These are phyloP conservation scores for Auricularia sp. DNA, from an alignment of 768 basidiomycete genomes.

Conservation along the genomic window DNA sequence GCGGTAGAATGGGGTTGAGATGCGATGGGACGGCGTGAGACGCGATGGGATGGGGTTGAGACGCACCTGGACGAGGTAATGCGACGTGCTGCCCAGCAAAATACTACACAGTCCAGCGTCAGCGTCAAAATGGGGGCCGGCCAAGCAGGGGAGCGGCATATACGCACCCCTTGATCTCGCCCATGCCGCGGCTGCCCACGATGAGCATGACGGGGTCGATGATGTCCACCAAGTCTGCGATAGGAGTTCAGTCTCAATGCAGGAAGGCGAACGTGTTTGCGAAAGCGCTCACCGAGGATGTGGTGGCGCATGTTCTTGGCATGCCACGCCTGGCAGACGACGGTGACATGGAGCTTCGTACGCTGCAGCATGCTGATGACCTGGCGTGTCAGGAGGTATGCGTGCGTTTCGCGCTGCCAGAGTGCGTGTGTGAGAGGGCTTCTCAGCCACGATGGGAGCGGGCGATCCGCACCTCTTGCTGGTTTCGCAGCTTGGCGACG, in stretches of 20 bases:
- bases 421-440: slow-evolving; percentile 7
- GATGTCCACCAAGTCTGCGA: slow-evolving; percentile 71
- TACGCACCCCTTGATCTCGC: slow-evolving; percentile 76
- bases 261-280: background rate
- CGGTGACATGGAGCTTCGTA: slow-evolving; percentile 75
- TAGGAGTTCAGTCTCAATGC: background rate
- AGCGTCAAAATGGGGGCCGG: background rate
- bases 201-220: slow-evolving; percentile 85
- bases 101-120: slow-evolving; percentile 41
- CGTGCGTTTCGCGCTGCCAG: slow-evolving; percentile 70
- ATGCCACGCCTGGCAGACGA: slow-evolving; percentile 92
- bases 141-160: slow-evolving; percentile 1
- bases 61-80: slow-evolving; percentile 76
- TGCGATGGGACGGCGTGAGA: no score
- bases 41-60: slow-evolving; percentile 1
- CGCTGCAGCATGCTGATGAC: slow-evolving; percentile 84
- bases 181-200: slow-evolving; percentile 86
- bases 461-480: slow-evolving; percentile 66
- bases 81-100: slow-evolving; percentile 87
- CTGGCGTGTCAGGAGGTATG: slow-evolving; percentile 83
- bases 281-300: slow-evolving; percentile 49
- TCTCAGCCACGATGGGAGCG: background rate
- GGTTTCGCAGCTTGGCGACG: slow-evolving; percentile 68
- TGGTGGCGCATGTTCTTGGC: slow-evolving; percentile 92
- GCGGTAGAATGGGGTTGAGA: slow-evolving; percentile 1